Conservation (phyloP, 441 rosid genomes). For the Corymbia calophylla region DNA sequence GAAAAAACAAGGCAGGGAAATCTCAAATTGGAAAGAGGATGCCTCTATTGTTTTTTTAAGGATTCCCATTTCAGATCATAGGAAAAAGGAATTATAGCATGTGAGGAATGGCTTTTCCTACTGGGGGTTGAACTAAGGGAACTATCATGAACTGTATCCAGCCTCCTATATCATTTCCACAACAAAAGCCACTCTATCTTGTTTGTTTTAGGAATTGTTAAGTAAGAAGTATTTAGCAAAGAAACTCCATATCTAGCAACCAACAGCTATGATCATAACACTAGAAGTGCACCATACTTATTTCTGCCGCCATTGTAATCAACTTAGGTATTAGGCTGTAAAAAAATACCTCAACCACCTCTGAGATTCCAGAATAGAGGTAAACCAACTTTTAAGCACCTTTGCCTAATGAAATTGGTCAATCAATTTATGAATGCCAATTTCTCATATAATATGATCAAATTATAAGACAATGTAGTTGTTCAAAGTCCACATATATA, state of each 20-base stretch:
- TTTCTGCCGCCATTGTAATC: background rate
- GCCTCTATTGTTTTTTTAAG: background rate
- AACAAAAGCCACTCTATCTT: background rate
- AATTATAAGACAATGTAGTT: background rate
- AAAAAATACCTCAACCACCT: background rate
- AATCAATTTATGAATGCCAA: background rate
- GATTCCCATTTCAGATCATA: background rate
- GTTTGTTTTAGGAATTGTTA: background rate
- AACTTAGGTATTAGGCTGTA: background rate
- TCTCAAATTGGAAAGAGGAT: background rate
- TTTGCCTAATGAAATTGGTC: background rate
- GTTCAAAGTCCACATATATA: background rate
- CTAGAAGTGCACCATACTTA: background rate
- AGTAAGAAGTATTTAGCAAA: background rate
- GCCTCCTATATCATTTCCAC: background rate
- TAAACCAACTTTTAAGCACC: background rate
- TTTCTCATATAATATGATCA: background rate
- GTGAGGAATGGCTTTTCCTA: background rate
- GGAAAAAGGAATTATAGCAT: background rate
- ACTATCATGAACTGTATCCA: background rate
- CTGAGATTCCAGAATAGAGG: background rate
- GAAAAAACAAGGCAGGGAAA: background rate
- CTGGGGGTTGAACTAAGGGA: background rate
- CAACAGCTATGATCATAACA: background rate
- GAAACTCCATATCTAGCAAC: background rate